Evolutionary conservation across 2,329 filamentous ascomycete species (phyloP).

Genomic region (Ophiostoma novo-ulmi): DNA sequence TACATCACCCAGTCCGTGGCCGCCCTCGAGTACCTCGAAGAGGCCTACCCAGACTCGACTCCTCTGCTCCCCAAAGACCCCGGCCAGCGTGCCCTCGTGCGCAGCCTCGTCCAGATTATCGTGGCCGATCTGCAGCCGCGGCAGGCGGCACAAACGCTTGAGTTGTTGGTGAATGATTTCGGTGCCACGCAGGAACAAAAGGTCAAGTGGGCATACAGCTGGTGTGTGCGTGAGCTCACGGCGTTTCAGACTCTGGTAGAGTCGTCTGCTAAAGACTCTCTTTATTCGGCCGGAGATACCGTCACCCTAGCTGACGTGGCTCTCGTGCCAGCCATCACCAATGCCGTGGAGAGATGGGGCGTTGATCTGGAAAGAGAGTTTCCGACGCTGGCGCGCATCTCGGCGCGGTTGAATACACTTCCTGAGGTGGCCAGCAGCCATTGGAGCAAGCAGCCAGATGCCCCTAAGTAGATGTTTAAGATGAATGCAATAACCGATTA

Average conservation of each 20-base stretch:
- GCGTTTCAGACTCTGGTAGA: slow-evolving; percentile 50
- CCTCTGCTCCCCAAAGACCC: slow-evolving; percentile 43
- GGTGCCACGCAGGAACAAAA: slow-evolving; percentile 32
- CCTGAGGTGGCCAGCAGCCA: slow-evolving; percentile 49
- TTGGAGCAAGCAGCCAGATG: slow-evolving; percentile 51
- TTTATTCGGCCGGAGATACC: slow-evolving; percentile 51
- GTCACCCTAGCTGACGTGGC: slow-evolving; percentile 56
- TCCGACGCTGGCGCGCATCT: slow-evolving; percentile 44
- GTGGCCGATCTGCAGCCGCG: slow-evolving; percentile 55
- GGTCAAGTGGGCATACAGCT: slow-evolving; percentile 44
- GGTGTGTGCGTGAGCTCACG: slow-evolving; percentile 49
- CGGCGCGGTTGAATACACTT: slow-evolving; percentile 42
- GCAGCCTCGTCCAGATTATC: slow-evolving; percentile 51
- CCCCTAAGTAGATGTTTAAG: slow-evolving; percentile 3
- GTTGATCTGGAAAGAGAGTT: slow-evolving; percentile 46
- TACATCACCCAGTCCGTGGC: slow-evolving; percentile 45
- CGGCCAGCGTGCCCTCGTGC: slow-evolving; percentile 44
- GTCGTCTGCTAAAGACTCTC: slow-evolving; percentile 36
- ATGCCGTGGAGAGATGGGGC: slow-evolving; percentile 47
- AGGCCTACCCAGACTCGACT: slow-evolving; percentile 43
- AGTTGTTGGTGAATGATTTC: slow-evolving; percentile 41
- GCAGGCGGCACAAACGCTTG: slow-evolving; percentile 52
- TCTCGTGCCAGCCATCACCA: slow-evolving; percentile 54
- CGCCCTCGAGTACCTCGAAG: slow-evolving; percentile 59
- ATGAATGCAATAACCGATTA: too few species aligned